A percentile compares a stretch with the other conserved stretches of the same genome.
These are phyloP conservation scores for Petunia hybrid DNA, from an alignment of 305 asterid species.

Conservation along the genomic window DNA sequence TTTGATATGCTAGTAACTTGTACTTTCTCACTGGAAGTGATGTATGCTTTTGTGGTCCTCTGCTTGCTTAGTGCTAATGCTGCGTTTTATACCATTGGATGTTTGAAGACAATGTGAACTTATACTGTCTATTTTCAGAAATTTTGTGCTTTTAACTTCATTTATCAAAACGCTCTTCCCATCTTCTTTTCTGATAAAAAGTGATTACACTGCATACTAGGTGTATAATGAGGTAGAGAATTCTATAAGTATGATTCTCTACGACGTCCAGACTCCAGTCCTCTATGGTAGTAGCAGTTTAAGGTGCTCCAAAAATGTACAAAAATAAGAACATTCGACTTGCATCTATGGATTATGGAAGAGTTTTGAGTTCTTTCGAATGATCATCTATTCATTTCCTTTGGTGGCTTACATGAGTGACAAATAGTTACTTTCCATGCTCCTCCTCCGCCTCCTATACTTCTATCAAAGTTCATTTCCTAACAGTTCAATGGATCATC, in stretches of 20 bases:
- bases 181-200: not conserved
- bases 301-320: not conserved
- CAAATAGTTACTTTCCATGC: too few relatives aligned
- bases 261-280: not conserved
- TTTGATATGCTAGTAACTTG: not conserved
- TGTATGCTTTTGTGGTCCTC: constrained; percentile 1
- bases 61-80: not conserved
- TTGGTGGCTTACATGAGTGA: not conserved
- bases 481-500: not conserved
- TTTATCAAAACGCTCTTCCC: not conserved
- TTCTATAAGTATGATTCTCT: not conserved
- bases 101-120: not conserved
- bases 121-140: not conserved
- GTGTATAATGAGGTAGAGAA: constrained; percentile 14
- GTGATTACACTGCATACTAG: not conserved
- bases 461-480: too few relatives aligned
- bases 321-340: constrained; percentile 9
- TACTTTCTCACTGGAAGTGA: not conserved
- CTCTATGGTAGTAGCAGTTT: not conserved
- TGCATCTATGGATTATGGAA: constrained; percentile 1
- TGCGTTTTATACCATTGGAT: not conserved
- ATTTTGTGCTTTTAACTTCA: not conserved
- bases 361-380: constrained; percentile 14
- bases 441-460: too few relatives aligned
- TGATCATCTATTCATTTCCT: constrained; percentile 2